Base-by-base conservation (phyloP, 2,329 filamentous ascomycete species). In the Fusarium kyushuense region DNA sequence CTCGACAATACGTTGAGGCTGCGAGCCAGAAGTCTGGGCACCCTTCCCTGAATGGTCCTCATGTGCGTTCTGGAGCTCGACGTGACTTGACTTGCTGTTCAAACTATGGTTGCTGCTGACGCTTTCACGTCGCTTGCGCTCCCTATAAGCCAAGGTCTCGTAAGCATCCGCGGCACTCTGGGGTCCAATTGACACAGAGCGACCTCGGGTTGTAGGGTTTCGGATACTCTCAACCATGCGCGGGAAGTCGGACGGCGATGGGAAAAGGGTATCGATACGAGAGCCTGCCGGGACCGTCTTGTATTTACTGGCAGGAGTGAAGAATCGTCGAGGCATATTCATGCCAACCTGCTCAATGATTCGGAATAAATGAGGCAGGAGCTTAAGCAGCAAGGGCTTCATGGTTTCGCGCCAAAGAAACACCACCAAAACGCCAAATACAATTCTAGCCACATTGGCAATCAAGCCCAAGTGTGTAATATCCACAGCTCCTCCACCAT, bases 121-220 rank as follows among this genome's bases (percentile, higher is more conserved):
- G 76, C 86, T 85, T 79, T 89, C 86, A 32, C 85, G 78, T 30
- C 86, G 79, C 58, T 83, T 80, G 23, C 86, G 80, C 74, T 97
- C 93, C 21, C 95, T 90, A 76, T 97, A 97, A 8, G 95, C 96
- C 48, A 99, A 84, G 21, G 94, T 93, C 81, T 99, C 96, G 80
- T 97, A 97, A 25, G 94, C 96, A 80, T 99, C 96, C 3, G 96
- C 96, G 63, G 94, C 94, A 45, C 94, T 97, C 80, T 98, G 96
- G 3, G 96, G 96, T 0, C 96, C 96, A 54, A 98, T 87, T 8
- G 94, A 97, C 33, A 98, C 89, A 32, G 94, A 91, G 52, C 96
- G 88, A 64, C 90, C 90, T 61, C 93, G 85, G 16, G 80, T 81
- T 6, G 79, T 83, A 0, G 93, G 92, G 71, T 95, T 90, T 25